A percentile compares a stretch with the other conserved stretches of the same genome.
Conservation (phyloP, 805 yeast species). For the Candida peoriensis region DNA sequence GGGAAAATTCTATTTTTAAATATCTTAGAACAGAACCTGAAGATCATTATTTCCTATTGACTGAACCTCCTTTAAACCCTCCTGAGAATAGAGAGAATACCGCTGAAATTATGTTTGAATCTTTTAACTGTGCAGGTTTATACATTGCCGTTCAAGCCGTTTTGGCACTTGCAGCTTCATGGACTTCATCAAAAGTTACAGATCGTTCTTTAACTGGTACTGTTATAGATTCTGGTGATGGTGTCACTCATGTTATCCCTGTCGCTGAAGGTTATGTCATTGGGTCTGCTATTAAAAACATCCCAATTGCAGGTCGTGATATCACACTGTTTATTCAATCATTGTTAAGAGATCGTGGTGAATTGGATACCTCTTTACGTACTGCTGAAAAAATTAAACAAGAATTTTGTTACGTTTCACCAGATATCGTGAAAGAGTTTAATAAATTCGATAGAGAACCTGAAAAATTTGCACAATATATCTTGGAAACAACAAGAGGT, state of each 20-base stretch:
- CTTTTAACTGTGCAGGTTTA: constrained; percentile 97
- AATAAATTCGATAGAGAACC: constrained; percentile 91
- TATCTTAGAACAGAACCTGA: constrained; percentile 98
- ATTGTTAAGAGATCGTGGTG: constrained; percentile 94
- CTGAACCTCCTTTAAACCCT: constrained; percentile 99
- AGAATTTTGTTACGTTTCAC: constrained; percentile 94
- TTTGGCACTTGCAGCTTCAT: constrained; percentile 94
- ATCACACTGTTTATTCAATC: constrained; percentile 92
- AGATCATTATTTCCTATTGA: constrained; percentile 90
- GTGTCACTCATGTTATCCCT: constrained; percentile 98
- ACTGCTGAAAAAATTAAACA: constrained; percentile 98
- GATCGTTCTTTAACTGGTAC: constrained; percentile 98
- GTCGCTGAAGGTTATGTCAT: constrained; percentile 99
- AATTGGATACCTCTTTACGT: constrained; percentile 84
- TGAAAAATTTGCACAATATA: constrained; percentile 87
- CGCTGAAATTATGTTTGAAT: constrained; percentile 98
- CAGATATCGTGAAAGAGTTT: constrained; percentile 96
- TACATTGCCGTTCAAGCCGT: constrained; percentile 99
- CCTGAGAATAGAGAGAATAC: constrained; percentile 99
- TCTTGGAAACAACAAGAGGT: constrained; percentile 71
- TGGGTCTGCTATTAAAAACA: constrained; percentile 94
- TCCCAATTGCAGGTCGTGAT: constrained; percentile 98
- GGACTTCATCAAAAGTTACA: constrained; percentile 95
- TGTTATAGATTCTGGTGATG: constrained; percentile 97
- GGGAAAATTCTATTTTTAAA: constrained; percentile 97